These are phyloP conservation scores for Tanacetum coccineum DNA, from an alignment of 129 eudicot genomes.

Conservation along the genomic window DNA sequence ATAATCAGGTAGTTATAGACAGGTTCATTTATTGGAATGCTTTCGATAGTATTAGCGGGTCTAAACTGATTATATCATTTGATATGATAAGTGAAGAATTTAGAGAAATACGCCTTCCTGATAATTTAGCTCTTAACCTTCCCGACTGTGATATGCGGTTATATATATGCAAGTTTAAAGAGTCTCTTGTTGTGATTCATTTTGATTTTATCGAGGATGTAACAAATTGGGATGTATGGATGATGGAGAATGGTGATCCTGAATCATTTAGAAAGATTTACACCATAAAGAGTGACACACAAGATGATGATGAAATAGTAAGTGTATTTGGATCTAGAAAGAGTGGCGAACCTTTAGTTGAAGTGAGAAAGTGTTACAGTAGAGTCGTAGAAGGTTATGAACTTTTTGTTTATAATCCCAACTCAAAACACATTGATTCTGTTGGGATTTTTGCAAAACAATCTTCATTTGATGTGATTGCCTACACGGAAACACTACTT, in stretches of 20 bases:
- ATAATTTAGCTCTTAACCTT: neutral
- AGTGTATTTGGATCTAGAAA: neutral
- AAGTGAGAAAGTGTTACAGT: too few relatives aligned
- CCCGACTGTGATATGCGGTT: neutral
- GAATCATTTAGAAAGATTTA: neutral
- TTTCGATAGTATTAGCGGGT: too few relatives aligned
- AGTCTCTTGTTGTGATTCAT: neutral
- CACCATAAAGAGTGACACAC: neutral
- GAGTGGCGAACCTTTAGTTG: neutral
- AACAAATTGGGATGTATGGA: neutral
- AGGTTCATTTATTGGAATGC: too few relatives aligned
- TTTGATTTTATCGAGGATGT: too few relatives aligned
- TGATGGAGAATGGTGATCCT: neutral
- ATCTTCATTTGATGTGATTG: neutral
- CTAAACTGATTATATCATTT: neutral
- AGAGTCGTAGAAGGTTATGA: neutral
- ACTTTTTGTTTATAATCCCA: neutral
- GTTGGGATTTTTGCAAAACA: neutral
- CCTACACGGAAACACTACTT: neutral
- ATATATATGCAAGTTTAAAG: neutral
- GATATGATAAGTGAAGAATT: constrained; percentile 4
- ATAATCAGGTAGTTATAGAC: too few relatives aligned
- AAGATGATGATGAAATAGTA: neutral
- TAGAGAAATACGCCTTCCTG: neutral
- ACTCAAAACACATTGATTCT: neutral